Evolutionary conservation across 2,329 filamentous ascomycete genomes (phyloP).

Genomic region (Exophiala aquamarina): DNA sequence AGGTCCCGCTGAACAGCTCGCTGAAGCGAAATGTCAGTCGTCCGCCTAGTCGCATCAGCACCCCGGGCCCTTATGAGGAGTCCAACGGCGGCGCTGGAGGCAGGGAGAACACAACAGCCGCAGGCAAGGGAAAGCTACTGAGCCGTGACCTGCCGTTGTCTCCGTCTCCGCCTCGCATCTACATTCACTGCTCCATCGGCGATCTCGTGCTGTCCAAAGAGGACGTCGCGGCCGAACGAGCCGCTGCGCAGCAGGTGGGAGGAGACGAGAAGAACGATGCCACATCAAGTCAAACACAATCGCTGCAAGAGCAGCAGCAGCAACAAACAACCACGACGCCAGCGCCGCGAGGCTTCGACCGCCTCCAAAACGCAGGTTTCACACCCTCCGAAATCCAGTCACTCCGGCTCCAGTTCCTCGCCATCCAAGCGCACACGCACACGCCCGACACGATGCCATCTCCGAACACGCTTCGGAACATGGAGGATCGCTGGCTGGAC

Average conservation of each 20-base stretch:
- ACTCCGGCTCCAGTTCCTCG: conserved; percentile 83
- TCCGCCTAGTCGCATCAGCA: conserved; percentile 45
- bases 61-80: conserved; percentile 21
- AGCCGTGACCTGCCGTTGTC: conserved; percentile 56
- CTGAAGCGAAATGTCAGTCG: conserved; percentile 61
- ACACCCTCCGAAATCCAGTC: conserved; percentile 78
- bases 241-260: conserved; percentile 7
- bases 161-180: conserved; percentile 59
- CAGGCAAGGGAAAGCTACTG: conserved; percentile 68
- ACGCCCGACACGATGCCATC: conserved; percentile 88
- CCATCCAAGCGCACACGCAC: conserved; percentile 76
- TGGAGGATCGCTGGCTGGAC: conserved; percentile 93
- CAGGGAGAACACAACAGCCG: conserved; percentile 28
- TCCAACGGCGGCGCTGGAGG: conserved; percentile 24
- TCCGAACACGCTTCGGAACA: conserved; percentile 68
- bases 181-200: conserved; percentile 92
- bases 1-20: conserved; percentile 64
- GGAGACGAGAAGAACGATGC: conserved; percentile 2
- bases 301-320: conserved; percentile 1
- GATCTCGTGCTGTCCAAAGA: conserved; percentile 65
- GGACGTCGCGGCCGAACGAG: conserved; percentile 70
- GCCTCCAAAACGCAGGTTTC: conserved; percentile 78
- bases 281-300: too few species aligned
- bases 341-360: conserved; percentile 79
- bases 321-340: conserved; percentile 47